Conservation (phyloP, 106 monocot species). For the Dioscorea zingiberensis region DNA sequence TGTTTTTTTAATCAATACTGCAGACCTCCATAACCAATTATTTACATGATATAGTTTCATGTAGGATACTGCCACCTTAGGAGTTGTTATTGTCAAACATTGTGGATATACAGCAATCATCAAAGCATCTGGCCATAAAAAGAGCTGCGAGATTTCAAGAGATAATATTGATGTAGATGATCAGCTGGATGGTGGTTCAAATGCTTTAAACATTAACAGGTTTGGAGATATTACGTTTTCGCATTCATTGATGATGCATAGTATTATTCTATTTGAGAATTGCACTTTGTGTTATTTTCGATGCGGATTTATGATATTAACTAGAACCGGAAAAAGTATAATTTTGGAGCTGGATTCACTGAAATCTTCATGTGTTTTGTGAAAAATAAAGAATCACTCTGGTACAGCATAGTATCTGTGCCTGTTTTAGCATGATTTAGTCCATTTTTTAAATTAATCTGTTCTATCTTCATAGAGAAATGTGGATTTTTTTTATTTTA, state of each 20-base stretch:
- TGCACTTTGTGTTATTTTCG: no score
- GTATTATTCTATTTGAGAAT: no score
- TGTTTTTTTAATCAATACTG: background rate
- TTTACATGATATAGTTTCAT: background rate
- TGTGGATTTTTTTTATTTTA: no score
- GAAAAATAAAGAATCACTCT: no score
- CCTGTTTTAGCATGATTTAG: no score
- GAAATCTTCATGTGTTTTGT: no score
- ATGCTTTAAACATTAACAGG: constrained; percentile 91
- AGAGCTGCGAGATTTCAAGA: constrained; percentile 8
- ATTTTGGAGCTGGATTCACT: no score
- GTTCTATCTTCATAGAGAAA: no score
- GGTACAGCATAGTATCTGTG: no score
- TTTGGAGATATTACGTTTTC: constrained; percentile 10
- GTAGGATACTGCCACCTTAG: constrained; percentile 70
- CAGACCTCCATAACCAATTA: background rate
- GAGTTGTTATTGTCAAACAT: constrained; percentile 67
- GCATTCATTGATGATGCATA: background rate
- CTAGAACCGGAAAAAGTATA: no score
- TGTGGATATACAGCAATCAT: constrained; percentile 85
- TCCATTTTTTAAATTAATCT: no score
- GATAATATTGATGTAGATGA: constrained; percentile 51
- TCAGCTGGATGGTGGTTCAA: constrained; percentile 83
- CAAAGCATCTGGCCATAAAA: constrained; percentile 33
- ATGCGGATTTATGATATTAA: no score